Evolutionary conservation across 2,329 filamentous ascomycete genomes (phyloP).

Genomic region (Karstenula rhodostoma): DNA sequence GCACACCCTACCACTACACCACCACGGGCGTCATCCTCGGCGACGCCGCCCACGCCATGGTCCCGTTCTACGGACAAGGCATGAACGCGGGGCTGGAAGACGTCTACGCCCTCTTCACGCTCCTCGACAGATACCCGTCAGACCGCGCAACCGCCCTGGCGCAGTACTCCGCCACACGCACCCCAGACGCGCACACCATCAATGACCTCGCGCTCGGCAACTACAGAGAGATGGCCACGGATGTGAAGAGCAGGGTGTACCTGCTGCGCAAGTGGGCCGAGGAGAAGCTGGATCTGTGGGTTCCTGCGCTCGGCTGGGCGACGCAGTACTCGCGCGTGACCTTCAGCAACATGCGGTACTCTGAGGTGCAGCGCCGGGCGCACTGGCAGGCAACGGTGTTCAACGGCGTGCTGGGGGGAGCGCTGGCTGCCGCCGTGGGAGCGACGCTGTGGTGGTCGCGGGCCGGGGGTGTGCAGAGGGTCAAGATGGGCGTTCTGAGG

Average conservation of each 20-base stretch:
- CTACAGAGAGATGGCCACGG: slow-evolving; percentile 91
- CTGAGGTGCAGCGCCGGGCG: slow-evolving; percentile 76
- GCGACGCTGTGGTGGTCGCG: slow-evolving; percentile 33
- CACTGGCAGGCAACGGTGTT: slow-evolving; percentile 53
- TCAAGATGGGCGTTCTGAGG: slow-evolving; percentile 38
- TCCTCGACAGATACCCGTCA: slow-evolving; percentile 73
- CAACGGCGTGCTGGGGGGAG: slow-evolving; percentile 38
- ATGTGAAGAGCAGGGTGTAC: slow-evolving; percentile 81
- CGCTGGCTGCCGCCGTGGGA: slow-evolving; percentile 25
- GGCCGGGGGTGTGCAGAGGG: slow-evolving; percentile 29
- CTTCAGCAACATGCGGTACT: slow-evolving; percentile 92
- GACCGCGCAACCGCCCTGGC: slow-evolving; percentile 63
- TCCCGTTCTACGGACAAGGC: slow-evolving; percentile 97
- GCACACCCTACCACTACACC: slow-evolving; percentile 82
- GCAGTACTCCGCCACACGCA: slow-evolving; percentile 77
- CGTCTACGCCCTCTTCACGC: slow-evolving; percentile 84
- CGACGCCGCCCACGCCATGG: slow-evolving; percentile 96
- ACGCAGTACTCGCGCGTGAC: slow-evolving; percentile 94
- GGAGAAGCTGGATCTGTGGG: slow-evolving; percentile 77
- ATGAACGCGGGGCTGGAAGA: slow-evolving; percentile 98
- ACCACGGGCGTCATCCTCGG: slow-evolving; percentile 84
- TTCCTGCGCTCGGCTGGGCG: slow-evolving; percentile 83
- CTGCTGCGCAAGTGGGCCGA: slow-evolving; percentile 84
- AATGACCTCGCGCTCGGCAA: slow-evolving; percentile 91
- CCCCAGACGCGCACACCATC: slow-evolving; percentile 84